phyloP scores from a whole-genome alignment of 1,284 basidiomycete species.

The Trichosporon sp. region DNA sequence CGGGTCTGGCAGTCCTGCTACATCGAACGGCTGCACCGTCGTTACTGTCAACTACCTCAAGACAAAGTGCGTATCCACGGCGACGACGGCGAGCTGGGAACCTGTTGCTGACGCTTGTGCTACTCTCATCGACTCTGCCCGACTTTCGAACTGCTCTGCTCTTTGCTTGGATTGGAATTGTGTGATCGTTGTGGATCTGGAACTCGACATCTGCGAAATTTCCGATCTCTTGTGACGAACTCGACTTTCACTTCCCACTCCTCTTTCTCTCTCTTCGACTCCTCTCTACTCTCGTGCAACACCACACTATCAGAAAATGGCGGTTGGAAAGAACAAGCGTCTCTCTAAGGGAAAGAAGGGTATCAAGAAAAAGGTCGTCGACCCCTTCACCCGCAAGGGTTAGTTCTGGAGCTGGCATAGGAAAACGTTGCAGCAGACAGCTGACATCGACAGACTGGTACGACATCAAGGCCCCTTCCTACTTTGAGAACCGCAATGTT shows the following conservation, averaged over 20 bases:
- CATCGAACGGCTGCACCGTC: conserved; percentile 18
- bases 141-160: background rate
- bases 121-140: too few species aligned
- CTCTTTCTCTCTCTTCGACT: background rate
- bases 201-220: background rate
- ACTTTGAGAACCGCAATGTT: conserved; percentile 95
- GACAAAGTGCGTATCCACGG: conserved; percentile 20
- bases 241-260: background rate
- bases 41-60: conserved; percentile 22
- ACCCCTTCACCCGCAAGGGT: conserved; percentile 99
- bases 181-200: background rate
- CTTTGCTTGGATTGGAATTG: background rate
- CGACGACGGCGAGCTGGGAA: conserved; percentile 15
- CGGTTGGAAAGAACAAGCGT: conserved; percentile 98
- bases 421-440: conserved; percentile 27
- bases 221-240: background rate
- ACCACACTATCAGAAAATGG: conserved; percentile 63
- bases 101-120: conserved; percentile 24
- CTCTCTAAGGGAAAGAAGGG: conserved; percentile 99
- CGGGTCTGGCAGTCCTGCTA: background rate
- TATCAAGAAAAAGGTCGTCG: conserved; percentile 99
- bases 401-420: conserved; percentile 30
- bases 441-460: conserved; percentile 80
- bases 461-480: conserved; percentile 97
- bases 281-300: background rate